Conservation (phyloP, 2,329 filamentous ascomycete genomes). For the Rutstroemia sydowiana region DNA sequence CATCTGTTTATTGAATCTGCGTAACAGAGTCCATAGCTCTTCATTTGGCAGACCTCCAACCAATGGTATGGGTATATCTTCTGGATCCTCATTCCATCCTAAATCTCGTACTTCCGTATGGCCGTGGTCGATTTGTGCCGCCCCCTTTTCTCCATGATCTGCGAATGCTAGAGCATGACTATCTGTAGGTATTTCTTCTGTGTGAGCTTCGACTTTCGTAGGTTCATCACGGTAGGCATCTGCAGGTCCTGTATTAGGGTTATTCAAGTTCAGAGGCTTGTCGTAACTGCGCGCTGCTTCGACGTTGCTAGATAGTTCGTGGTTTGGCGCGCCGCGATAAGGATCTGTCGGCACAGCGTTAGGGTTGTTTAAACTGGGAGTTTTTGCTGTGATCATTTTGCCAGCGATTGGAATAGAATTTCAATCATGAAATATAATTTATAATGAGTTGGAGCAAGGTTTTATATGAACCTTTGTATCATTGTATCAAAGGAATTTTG, state of each 20-base stretch:
- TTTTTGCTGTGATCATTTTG: not conserved
- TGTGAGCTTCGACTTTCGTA: constrained; percentile 19
- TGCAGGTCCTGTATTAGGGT: not conserved
- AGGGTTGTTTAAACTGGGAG: not conserved
- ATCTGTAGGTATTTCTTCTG: constrained; percentile 30
- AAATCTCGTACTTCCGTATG: constrained; percentile 45
- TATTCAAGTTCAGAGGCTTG: not conserved
- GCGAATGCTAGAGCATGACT: constrained; percentile 36
- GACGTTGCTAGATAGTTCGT: no score
- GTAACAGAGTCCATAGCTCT: constrained; percentile 55
- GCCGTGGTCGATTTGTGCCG: constrained; percentile 34
- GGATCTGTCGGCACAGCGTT: not conserved
- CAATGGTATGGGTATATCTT: constrained; percentile 46
- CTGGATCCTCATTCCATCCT: constrained; percentile 47
- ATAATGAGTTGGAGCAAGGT: no score
- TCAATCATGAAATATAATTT: no score
- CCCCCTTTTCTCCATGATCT: constrained; percentile 34
- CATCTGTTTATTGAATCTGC: constrained; percentile 58
- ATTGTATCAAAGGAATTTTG: not conserved
- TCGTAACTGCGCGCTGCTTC: no score
- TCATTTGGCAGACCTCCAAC: constrained; percentile 56
- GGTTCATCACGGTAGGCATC: constrained; percentile 9
- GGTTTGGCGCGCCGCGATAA: not conserved
- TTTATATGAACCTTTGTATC: no score
- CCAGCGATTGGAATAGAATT: not conserved